Evolutionary conservation across 2,329 filamentous ascomycete species (phyloP).

Genomic region (Alternaria rosae): DNA sequence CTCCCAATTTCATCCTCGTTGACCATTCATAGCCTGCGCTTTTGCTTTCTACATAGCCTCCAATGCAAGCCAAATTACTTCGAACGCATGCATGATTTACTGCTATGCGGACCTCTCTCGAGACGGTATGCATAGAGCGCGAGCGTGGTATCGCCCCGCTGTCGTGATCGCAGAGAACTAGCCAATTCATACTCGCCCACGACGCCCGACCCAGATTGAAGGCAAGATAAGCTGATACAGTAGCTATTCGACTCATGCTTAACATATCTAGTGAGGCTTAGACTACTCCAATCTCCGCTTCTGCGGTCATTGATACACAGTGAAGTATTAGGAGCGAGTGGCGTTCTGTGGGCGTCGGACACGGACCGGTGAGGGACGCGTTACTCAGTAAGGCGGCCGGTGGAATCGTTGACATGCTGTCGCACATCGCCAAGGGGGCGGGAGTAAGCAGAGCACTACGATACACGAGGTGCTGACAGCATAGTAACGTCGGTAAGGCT

Average conservation of each 20-base stretch:
- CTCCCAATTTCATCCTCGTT: background rate
- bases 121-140: background rate
- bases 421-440: background rate
- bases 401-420: background rate
- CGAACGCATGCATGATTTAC: background rate
- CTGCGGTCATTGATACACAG: background rate
- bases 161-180: background rate
- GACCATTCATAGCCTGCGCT: background rate
- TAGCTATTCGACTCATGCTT: background rate
- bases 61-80: background rate
- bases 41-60: background rate
- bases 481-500: background rate
- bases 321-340: background rate
- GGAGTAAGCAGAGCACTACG: background rate
- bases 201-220: background rate
- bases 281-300: background rate
- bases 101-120: background rate
- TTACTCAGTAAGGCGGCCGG: background rate
- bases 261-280: background rate
- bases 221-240: background rate
- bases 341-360: background rate
- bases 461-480: background rate
- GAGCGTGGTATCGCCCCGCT: background rate
- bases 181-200: no score
- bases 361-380: background rate